These are phyloP conservation scores for Carex arenaria DNA, from an alignment of 202 grass and related monocot genomes.

Conservation along the genomic window DNA sequence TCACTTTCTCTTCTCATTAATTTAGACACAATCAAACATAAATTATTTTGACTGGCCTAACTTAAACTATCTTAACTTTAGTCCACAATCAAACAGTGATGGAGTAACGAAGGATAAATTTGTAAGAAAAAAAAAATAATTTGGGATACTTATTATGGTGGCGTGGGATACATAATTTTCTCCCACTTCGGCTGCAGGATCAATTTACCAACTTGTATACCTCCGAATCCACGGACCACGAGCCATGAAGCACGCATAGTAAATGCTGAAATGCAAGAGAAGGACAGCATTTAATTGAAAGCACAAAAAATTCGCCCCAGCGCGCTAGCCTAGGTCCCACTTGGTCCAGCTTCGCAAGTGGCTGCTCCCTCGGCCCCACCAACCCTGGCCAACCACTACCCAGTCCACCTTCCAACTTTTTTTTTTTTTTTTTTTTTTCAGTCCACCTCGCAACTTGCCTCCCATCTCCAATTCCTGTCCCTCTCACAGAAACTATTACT, in stretches of 20 bases:
- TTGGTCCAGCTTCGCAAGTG: conserved; percentile 8
- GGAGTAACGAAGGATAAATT: neutral
- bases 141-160: neutral
- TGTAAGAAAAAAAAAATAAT: neutral
- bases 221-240: neutral
- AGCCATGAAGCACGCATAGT: neutral
- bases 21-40: no score
- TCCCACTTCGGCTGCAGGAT: neutral
- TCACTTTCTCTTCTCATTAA: no score
- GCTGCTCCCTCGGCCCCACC: neutral
- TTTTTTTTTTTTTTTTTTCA: neutral
- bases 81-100: no score
- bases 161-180: neutral
- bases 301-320: conserved; percentile 1
- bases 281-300: neutral
- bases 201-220: neutral
- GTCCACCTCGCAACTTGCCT: conserved; percentile 14
- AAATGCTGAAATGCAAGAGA: neutral
- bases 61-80: no score
- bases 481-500: neutral
- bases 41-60: no score
- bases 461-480: conserved; percentile 6
- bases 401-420: neutral
- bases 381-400: neutral
- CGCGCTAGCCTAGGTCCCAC: neutral